Base-by-base conservation (phyloP, 306 rosid genomes). In the Malus sylvestris region DNA sequence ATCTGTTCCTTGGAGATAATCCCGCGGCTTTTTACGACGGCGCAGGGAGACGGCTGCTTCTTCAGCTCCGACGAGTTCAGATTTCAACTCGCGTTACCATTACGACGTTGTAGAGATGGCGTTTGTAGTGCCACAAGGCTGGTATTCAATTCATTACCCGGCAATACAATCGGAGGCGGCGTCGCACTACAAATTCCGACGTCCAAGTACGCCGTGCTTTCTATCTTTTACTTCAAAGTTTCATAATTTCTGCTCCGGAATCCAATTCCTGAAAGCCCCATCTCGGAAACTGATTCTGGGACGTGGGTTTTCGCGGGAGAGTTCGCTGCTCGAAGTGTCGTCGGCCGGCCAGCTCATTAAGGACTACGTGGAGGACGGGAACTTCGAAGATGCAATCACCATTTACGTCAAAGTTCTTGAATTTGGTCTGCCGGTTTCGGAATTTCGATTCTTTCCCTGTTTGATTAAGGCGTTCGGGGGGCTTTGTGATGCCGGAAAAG, bases 381-480 rank as follows among this genome's bases (percentile, higher is more conserved):
- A 18, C 35, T 70, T 19, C 29, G 71, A 76, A 60, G 84, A 85
- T 65, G 88, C 88, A 16, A 29, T 85, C 2, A 46, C 27, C 63
- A 29, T 82, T n/a, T 82, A 82, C 58, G 77, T 82, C 20, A 49
- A 52, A 63, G 73, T 82, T 77, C 78, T 79, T 57, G 82, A 82
- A n/a, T 51, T 53, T 40, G 82, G 86, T 68, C 61, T 60, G 5
- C 76, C 79, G 18, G 65, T 80, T 71, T 79, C 76, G 73, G 75
- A 79, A 40, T 82, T 82, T 66, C 71, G 60, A 15, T 85, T 78
- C 78, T 82, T 85, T 64, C 79, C 86, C 0, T 51, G 67, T 45
- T 70, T 85, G 72, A 82, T 85, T 10, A 85, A 85, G 86, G 84
- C 86, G 7, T 85, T 81, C 58, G 86, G 88, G 20, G 86, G 78